Evolutionary conservation across 768 basidiomycete species (phyloP).

Genomic region (Trametes elegans): DNA sequence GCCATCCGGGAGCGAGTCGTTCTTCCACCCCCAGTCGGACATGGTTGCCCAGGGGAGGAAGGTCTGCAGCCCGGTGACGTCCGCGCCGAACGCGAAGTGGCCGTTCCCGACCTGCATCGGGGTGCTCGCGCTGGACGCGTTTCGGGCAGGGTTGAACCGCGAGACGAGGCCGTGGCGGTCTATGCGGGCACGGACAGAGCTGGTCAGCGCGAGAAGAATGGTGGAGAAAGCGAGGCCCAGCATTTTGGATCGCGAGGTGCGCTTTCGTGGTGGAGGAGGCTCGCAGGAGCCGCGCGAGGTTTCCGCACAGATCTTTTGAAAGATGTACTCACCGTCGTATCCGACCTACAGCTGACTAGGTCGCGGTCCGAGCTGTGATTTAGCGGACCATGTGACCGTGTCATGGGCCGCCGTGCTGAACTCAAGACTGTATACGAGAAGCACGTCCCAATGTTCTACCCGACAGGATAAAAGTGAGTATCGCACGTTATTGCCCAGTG

Average conservation of each 20-base stretch:
- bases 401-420: not conserved
- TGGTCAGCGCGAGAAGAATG: not conserved
- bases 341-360: not conserved
- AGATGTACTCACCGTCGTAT: not conserved
- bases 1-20: conserved; percentile 48
- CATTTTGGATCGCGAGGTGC: not conserved
- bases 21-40: conserved; percentile 63
- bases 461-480: too few species aligned
- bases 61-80: conserved; percentile 58
- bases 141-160: conserved; percentile 49
- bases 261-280: not conserved
- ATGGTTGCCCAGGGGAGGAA: conserved; percentile 54
- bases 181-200: not conserved
- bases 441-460: not conserved
- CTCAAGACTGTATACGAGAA: too few species aligned
- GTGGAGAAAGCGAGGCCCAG: not conserved
- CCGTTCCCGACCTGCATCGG: conserved; percentile 64
- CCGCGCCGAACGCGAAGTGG: conserved; percentile 59
- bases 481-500: too few species aligned
- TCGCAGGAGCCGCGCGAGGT: not conserved
- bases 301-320: not conserved
- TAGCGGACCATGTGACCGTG: conserved; percentile 2
- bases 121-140: conserved; percentile 43
- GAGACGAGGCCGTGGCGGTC: conserved; percentile 43
- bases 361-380: not conserved